Evolutionary conservation across 805 yeast genomes (phyloP).

Genomic region (Candida odintsovae): DNA sequence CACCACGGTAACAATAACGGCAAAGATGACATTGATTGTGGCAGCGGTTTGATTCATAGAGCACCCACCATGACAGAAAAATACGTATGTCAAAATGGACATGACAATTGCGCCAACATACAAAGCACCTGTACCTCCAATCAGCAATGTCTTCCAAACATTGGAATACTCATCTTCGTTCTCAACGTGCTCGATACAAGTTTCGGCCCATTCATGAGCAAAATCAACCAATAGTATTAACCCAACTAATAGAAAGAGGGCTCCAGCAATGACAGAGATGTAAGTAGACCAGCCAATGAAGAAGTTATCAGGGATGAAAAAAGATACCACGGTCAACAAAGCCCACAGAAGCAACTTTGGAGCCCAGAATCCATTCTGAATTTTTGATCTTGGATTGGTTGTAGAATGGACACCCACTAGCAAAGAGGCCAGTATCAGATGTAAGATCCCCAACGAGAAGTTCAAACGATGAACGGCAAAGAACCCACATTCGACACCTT

Average conservation of each 20-base stretch:
- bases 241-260: constrained; percentile 84
- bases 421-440: constrained; percentile 60
- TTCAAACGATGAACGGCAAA: constrained; percentile 91
- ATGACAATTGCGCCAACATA: constrained; percentile 66
- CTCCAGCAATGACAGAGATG: constrained; percentile 78
- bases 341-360: constrained; percentile 61
- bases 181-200: constrained; percentile 86
- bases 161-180: constrained; percentile 54
- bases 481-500: constrained; percentile 85
- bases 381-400: constrained; percentile 65
- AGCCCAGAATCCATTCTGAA: constrained; percentile 94
- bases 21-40: constrained; percentile 63
- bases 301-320: constrained; percentile 80
- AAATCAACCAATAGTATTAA: constrained; percentile 87
- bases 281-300: constrained; percentile 89
- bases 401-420: constrained; percentile 75
- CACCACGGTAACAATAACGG: constrained; percentile 56
- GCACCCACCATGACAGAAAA: constrained; percentile 79
- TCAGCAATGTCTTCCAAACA: constrained; percentile 74
- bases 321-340: constrained; percentile 51
- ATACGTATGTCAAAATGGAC: constrained; percentile 73
- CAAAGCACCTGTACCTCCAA: constrained; percentile 87
- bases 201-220: constrained; percentile 99
- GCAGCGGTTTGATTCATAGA: constrained; percentile 87
- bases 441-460: constrained; percentile 79